Evolutionary conservation across 768 basidiomycete genomes (phyloP), one percentile per base, ranked within the genome.

Genomic region (Trametes maxima): DNA sequence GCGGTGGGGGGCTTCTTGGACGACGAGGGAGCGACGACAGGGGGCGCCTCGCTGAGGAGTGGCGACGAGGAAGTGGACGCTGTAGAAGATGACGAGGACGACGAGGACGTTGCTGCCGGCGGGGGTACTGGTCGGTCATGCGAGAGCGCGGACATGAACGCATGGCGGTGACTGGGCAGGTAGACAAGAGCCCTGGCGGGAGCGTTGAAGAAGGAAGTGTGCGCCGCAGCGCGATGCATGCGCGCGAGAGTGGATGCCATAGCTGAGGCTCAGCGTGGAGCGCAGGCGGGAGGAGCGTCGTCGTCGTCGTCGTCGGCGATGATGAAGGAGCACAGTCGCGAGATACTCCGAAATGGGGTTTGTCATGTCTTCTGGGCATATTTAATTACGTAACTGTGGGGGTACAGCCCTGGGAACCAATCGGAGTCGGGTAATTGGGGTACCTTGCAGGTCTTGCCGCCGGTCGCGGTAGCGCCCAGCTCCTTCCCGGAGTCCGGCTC

Each of bases 131-230:
- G 69, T 60, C 72, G 69, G 54, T 72, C 68, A 42, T 79, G 75
- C 17, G 83, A 82, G 64, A 82, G 77, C 8, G 86, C 83, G 44
- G 88, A 87, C 84, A 88, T 87, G 82, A 87, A 84, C 0, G 86
- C 85, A 68, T 83, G 79, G 57, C 86, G 81, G 58, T 75, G 75
- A 71, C 70, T 65, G 77, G 75, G 42, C 71, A 75, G 59, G 74
- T 73, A 33, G 73, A 62, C 54, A 13, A 62, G 47, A 22, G 53
- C 57, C 33, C 60, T 60, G 16, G 57, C 39, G 5, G 60, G 21
- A 14, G 56, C 21, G 22, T 49, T 22, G 55, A 42, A 59, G 44
- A 57, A 62, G 13, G 64, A n/a, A 8, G 53, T 22, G 19, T 54
- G 57, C 28, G 62, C 48, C 39, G 58, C 54, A 14, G 57, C 62